Conservation (phyloP, 768 basidiomycete species). For the Xerocomellus dryophilus region DNA sequence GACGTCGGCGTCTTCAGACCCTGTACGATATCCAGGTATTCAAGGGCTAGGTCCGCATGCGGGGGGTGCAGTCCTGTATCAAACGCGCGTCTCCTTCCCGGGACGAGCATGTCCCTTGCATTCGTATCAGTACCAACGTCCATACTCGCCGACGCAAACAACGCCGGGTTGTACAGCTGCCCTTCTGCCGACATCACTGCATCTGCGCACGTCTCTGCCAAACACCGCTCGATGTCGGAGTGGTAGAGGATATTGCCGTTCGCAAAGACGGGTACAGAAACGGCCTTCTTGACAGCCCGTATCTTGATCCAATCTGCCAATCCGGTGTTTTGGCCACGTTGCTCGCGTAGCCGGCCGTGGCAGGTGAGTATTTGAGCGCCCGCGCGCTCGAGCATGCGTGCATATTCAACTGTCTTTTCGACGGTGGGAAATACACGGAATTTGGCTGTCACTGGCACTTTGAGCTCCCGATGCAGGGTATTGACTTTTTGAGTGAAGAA, state of each 20-base stretch:
- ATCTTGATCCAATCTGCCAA: constrained; percentile 90
- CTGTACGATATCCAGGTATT: constrained; percentile 82
- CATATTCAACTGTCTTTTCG: constrained; percentile 89
- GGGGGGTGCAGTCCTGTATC: constrained; percentile 49
- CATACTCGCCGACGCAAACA: constrained; percentile 50
- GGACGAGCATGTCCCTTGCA: background rate
- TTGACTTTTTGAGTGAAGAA: constrained; percentile 54
- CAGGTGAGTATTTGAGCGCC: constrained; percentile 95
- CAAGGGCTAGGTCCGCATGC: constrained; percentile 67
- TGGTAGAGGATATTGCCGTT: constrained; percentile 94
- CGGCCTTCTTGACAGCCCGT: constrained; percentile 83
- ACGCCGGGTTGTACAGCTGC: constrained; percentile 85
- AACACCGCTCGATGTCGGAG: constrained; percentile 75
- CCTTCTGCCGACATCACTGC: constrained; percentile 96
- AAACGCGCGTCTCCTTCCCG: constrained; percentile 20
- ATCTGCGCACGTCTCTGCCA: constrained; percentile 83
- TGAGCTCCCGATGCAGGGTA: constrained; percentile 76
- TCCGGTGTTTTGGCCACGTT: constrained; percentile 83
- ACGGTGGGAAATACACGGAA: constrained; percentile 86
- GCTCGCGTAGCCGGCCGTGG: constrained; percentile 88
- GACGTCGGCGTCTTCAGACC: constrained; percentile 60
- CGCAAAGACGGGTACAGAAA: constrained; percentile 90
- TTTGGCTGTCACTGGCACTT: constrained; percentile 94
- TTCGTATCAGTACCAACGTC: constrained; percentile 6
- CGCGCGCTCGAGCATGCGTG: constrained; percentile 91